These are phyloP conservation scores for Ilyonectria robusta DNA, from an alignment of 2,329 filamentous ascomycete species.

Conservation along the genomic window DNA sequence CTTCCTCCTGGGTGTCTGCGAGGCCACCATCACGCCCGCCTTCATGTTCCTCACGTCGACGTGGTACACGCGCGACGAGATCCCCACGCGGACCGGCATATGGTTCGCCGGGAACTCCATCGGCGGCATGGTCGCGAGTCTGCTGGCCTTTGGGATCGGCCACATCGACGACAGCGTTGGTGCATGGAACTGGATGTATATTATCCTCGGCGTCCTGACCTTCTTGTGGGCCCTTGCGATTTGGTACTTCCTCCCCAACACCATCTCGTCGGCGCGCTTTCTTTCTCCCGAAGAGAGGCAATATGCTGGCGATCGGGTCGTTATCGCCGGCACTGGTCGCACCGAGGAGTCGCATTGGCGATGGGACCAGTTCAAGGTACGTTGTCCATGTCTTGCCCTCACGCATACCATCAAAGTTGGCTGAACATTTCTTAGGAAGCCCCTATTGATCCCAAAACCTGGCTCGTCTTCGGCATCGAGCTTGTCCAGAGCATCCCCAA, in stretches of 20 bases:
- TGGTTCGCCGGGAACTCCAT: conserved; percentile 69
- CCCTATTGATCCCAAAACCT: conserved; percentile 71
- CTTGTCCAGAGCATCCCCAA: conserved; percentile 71
- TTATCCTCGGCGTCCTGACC: conserved; percentile 66
- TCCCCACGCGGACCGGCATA: conserved; percentile 66
- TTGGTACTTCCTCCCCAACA: conserved; percentile 64
- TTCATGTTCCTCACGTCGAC: conserved; percentile 70
- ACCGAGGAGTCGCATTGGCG: conserved; percentile 64
- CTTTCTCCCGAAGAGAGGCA: conserved; percentile 66
- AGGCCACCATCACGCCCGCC: conserved; percentile 68
- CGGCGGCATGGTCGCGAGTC: conserved; percentile 63
- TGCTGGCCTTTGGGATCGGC: conserved; percentile 69
- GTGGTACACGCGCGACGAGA: conserved; percentile 71
- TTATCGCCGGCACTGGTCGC: conserved; percentile 66
- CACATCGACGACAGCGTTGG: conserved; percentile 62
- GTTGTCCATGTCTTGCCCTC: background rate
- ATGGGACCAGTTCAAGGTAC: conserved; percentile 60
- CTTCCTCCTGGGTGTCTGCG: conserved; percentile 68
- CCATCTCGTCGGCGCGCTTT: conserved; percentile 69
- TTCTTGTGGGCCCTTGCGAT: conserved; percentile 66
- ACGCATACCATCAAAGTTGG: background rate
- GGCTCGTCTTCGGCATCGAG: conserved; percentile 69
- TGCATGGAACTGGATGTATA: conserved; percentile 73
- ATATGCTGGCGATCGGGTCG: conserved; percentile 62
- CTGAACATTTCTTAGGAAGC: conserved; percentile 57